Conservation (phyloP, 148 eudicot genomes). For the Camellia sinensis region DNA sequence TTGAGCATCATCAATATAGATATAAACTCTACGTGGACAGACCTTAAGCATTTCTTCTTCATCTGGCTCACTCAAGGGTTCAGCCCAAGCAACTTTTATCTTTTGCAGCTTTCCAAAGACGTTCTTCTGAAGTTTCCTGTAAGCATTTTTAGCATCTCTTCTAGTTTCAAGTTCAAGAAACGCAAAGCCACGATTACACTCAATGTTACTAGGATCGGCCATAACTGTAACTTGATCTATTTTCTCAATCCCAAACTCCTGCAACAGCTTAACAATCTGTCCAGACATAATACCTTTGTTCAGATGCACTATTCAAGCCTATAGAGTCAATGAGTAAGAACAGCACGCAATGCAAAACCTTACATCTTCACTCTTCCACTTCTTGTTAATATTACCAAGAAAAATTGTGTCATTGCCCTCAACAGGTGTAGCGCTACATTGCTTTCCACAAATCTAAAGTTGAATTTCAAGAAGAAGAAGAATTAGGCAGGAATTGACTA, state of each 20-base stretch:
- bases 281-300: constrained; percentile 6
- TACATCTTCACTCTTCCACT: constrained; percentile 64
- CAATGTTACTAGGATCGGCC: constrained; percentile 48
- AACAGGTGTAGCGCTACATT: constrained; percentile 41
- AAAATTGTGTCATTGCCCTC: constrained; percentile 68
- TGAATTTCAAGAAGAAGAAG: constrained; percentile 15
- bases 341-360: constrained; percentile 19
- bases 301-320: constrained; percentile 1
- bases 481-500: not conserved
- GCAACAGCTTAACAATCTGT: constrained; percentile 47
- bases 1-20: not conserved
- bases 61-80: constrained; percentile 52
- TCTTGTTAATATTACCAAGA: constrained; percentile 64
- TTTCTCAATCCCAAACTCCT: constrained; percentile 46
- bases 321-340: not conserved
- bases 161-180: constrained; percentile 63
- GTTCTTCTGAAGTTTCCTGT: constrained; percentile 51
- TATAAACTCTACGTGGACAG: constrained; percentile 3
- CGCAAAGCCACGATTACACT: constrained; percentile 65
- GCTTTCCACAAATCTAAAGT: constrained; percentile 59
- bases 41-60: constrained; percentile 63
- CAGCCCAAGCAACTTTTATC: constrained; percentile 69
- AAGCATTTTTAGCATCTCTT: constrained; percentile 57
- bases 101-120: constrained; percentile 37
- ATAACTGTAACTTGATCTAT: constrained; percentile 55